Evolutionary conservation across 2,329 filamentous ascomycete species (phyloP), one percentile per base, ranked within the genome.

Genomic region (Hyphodiscus sp.): DNA sequence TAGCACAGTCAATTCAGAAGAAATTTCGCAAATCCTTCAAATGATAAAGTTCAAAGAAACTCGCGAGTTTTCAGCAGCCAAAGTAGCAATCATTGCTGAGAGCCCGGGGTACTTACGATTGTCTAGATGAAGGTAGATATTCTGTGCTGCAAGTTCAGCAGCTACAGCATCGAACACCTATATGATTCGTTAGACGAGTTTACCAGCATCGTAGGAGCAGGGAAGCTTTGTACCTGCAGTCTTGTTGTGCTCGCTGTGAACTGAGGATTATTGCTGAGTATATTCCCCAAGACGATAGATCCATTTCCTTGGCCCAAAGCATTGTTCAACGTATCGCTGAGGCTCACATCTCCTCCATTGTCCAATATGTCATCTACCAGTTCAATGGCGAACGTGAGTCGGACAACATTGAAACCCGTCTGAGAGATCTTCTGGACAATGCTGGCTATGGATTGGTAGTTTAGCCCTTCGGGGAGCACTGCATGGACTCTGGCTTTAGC

Each of bases 391-490:
- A 77, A 86, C 0, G 80, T 83, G 45, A 85, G 67, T 1, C 82
- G 79, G 23, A 85, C 76, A 1, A 78, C 76, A 61, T 85, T 85
- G 72, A 85, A 79, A 16, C 80, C 81, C 0, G 83, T 64, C 53
- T 74, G 74, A 62, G 81, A 82, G 61, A 63, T 74, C 67, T 76
- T 76, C 6, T 73, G 67, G 0, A 83, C 75, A 41, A 85, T 77
- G 11, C 68, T 69, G 42, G 72, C 69, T 47, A 85, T 72, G 0
- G 81, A 83, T 38, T 76, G 75, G 65, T 82, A 82, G 63, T 83
- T 80, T 2, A 85, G 72, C 2, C 82, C 82, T 58, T 85, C 82
- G 0, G 81, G 82, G 0, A 85, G 73, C 81, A 85, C n/a, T n/a
- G n/a, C n/a, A n/a, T n/a, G n/a, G n/a, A n/a, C n/a, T n/a, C n/a